phyloP scores from a whole-genome alignment of 2,329 filamentous ascomycete species.

The Aspergillus quadricinctus region DNA sequence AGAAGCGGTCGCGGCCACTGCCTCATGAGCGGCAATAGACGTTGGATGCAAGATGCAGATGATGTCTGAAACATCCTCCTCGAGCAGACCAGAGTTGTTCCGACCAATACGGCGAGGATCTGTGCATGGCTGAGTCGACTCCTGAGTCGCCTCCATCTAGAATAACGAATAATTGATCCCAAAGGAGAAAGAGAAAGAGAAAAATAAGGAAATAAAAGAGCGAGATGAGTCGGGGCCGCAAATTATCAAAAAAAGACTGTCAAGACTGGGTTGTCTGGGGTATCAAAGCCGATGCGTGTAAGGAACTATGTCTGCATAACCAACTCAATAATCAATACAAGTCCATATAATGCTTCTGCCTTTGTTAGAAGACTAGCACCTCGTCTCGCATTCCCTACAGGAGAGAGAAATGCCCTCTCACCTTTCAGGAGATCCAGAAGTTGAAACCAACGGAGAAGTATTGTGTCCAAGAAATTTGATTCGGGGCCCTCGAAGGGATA shows the following conservation, averaged over 20 bases:
- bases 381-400: background rate
- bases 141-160: slow-evolving; percentile 49
- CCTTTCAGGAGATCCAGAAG: background rate
- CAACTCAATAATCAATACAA: slow-evolving; percentile 22
- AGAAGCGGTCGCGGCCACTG: slow-evolving; percentile 57
- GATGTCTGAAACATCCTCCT: slow-evolving; percentile 81
- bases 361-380: background rate
- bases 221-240: background rate
- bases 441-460: background rate
- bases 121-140: slow-evolving; percentile 71
- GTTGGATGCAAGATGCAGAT: slow-evolving; percentile 82
- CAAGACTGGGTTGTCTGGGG: slow-evolving; percentile 13
- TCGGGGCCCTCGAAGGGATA: background rate
- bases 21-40: slow-evolving; percentile 65
- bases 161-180: slow-evolving; percentile 5
- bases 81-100: slow-evolving; percentile 76
- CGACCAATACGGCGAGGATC: slow-evolving; percentile 76
- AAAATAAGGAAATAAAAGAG: slow-evolving; percentile 1
- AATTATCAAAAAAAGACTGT: slow-evolving; percentile 12
- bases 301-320: slow-evolving; percentile 17
- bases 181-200: slow-evolving; percentile 7
- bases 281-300: slow-evolving; percentile 20
- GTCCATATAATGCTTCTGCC: slow-evolving; percentile 6
- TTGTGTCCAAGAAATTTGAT: background rate
- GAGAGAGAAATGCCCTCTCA: background rate